These are phyloP conservation scores for Sideroxylon spinosum DNA, from an alignment of 179 eudicot genomes.

Conservation along the genomic window DNA sequence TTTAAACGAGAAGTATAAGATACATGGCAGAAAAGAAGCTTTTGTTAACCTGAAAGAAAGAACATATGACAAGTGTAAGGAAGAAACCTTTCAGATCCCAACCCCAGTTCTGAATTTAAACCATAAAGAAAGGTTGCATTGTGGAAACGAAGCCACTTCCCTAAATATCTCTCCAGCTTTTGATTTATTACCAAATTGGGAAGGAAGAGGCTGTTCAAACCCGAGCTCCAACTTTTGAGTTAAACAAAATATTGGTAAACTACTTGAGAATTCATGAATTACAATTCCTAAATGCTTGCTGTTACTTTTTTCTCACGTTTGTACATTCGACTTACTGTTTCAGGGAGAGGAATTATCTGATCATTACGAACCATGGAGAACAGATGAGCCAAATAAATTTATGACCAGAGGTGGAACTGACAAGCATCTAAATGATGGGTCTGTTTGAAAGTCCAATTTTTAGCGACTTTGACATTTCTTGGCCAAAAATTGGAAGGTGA, in stretches of 20 bases:
- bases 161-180: constrained; percentile 9
- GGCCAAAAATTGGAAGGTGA: no score
- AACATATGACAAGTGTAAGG: constrained; percentile 6
- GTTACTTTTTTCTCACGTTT: constrained; percentile 1
- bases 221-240: constrained; percentile 45
- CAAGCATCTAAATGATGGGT: constrained; percentile 34
- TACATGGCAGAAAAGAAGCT: constrained; percentile 8
- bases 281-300: background rate
- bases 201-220: constrained; percentile 24
- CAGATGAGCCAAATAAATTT: constrained; percentile 21
- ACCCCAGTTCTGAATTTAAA: constrained; percentile 21
- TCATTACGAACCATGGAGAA: constrained; percentile 16
- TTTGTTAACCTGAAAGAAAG: constrained; percentile 18
- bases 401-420: constrained; percentile 26
- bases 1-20: constrained; percentile 9
- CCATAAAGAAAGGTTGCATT: constrained; percentile 17
- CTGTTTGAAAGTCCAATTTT: no score
- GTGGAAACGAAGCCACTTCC: constrained; percentile 15
- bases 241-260: constrained; percentile 44
- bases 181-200: constrained; percentile 34
- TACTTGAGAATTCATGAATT: constrained; percentile 7
- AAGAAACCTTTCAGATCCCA: constrained; percentile 6
- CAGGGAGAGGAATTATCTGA: constrained; percentile 35
- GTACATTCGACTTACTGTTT: background rate
- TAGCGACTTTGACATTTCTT: no score